A percentile compares a stretch with the other conserved stretches of the same genome.
phyloP scores from a whole-genome alignment of 169 alveolate species.

The Cryptosporidium felis region DNA sequence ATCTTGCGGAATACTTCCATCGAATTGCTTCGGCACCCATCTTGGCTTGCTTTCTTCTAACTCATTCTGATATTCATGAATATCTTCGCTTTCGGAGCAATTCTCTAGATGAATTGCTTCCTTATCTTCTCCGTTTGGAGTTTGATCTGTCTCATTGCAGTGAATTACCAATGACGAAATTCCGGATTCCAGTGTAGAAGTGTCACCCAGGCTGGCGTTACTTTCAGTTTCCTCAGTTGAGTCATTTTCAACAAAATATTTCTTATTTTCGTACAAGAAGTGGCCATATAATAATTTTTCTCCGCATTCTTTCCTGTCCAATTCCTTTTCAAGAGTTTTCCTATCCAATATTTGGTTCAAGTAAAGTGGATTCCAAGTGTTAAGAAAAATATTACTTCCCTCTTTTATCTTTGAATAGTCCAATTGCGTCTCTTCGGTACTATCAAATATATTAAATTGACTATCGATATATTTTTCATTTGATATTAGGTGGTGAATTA shows the following conservation, averaged over 20 bases:
- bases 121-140: too few relatives aligned
- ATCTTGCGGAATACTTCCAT: constrained; percentile 84
- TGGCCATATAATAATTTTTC: constrained; percentile 73
- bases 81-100: too few relatives aligned
- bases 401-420: constrained; percentile 67
- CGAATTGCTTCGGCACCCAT: constrained; percentile 18
- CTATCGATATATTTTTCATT: constrained; percentile 1
- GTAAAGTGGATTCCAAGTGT: constrained; percentile 81
- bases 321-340: constrained; percentile 76
- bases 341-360: constrained; percentile 79
- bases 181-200: too few relatives aligned
- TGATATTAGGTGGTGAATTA: neutral
- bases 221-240: constrained; percentile 13
- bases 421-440: constrained; percentile 7
- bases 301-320: constrained; percentile 65
- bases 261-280: constrained; percentile 37
- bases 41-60: too few relatives aligned
- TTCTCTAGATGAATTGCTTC: too few relatives aligned
- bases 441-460: neutral
- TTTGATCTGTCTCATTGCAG: too few relatives aligned
- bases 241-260: neutral
- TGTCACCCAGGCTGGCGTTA: too few relatives aligned
- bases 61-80: too few relatives aligned
- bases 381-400: constrained; percentile 77
- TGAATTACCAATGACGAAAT: too few relatives aligned